Base-by-base conservation (phyloP, 2,329 filamentous ascomycete species). In the Bimuria novae-zelandiae region DNA sequence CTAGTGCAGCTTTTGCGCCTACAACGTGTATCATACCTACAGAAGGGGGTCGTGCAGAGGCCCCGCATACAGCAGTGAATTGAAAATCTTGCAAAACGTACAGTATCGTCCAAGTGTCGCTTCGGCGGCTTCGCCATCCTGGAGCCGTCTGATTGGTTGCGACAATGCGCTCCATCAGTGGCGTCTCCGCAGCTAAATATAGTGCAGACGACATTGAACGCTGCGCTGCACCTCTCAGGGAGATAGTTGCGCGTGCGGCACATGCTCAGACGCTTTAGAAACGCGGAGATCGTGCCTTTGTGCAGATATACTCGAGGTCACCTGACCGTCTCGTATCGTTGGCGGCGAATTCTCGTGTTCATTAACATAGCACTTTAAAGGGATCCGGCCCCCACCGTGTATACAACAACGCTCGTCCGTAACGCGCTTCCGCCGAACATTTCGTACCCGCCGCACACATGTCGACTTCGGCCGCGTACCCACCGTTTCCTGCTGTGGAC, bases 401-500 rank as follows among this genome's bases (percentile, higher is more conserved):
- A 61, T 66, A 64, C 56, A 68, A 62, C 54, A 67, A 60, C 58
- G 58, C 65, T 62, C 60, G 52, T 56, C 62, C 55, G 60, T 52
- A 62, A 65, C 64, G 65, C 62, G 63, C 62, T 55, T 52, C 60
- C 60, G 56, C 54, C 39, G 49, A 56, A 48, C 56, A 53, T 33
- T 54, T 51, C 60, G 59, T 56, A 60, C 56, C 60, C 60, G 54
- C 62, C 63, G 47, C 52, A 45, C 58, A 54, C 60, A 74, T 74
- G 71, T 66, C 70, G 62, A 67, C 66, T 54, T 55, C 69, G 49
- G 61, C 69, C 57, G 61, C 68, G 52, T 63, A 61, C 48, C 68
- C 73, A 19, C 59, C 64, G 48, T 78, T 77, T 59, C 61, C 75
- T 56, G 71, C 76, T 17, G 73, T 78, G 52, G 76, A 78, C 64